A percentile compares a stretch with the other conserved stretches of the same genome.
Conservation (phyloP, 2,329 filamentous ascomycete genomes). For the Colletotrichum shisoi region DNA sequence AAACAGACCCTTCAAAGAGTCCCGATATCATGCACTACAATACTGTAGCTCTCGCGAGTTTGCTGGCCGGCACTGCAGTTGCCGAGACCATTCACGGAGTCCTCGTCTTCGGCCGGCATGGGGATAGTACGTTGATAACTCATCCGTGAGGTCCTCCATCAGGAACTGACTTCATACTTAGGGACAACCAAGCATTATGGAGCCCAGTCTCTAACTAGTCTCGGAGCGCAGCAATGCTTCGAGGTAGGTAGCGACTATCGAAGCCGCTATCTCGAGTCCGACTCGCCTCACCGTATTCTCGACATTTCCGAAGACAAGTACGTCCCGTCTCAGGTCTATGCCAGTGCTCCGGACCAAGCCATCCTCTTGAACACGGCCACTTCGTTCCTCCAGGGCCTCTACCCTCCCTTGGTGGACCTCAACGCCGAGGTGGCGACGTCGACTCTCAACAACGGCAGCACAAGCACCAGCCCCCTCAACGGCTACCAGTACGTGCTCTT, state of each 20-base stretch:
- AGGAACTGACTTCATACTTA: conserved; percentile 20
- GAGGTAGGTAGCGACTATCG: conserved; percentile 43
- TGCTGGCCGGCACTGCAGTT: conserved; percentile 41
- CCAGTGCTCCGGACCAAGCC: conserved; percentile 47
- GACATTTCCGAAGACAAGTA: conserved; percentile 48
- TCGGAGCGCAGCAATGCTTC: conserved; percentile 48
- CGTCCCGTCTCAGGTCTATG: conserved; percentile 47
- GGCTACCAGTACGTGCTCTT: conserved; percentile 50
- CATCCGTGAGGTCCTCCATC: accelerated
- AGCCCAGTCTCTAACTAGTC: conserved; percentile 46
- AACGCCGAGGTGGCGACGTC: conserved; percentile 44
- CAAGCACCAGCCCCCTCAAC: conserved; percentile 12
- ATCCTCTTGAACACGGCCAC: conserved; percentile 50
- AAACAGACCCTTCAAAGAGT: neutral
- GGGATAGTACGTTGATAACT: conserved; percentile 45
- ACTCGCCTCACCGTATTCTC: conserved; percentile 45
- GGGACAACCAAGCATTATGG: conserved; percentile 50
- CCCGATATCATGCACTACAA: neutral
- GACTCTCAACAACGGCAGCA: conserved; percentile 42
- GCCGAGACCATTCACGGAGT: conserved; percentile 37
- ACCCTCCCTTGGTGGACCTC: conserved; percentile 46
- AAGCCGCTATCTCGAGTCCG: conserved; percentile 42
- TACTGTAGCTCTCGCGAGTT: neutral
- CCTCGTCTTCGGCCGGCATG: conserved; percentile 49
- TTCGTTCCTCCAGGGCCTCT: conserved; percentile 49